Percentiles rank a stretch among this genome's conserved stretches.
phyloP scores from a whole-genome alignment of 345 rosid species.

The Euclidium syriacum region DNA sequence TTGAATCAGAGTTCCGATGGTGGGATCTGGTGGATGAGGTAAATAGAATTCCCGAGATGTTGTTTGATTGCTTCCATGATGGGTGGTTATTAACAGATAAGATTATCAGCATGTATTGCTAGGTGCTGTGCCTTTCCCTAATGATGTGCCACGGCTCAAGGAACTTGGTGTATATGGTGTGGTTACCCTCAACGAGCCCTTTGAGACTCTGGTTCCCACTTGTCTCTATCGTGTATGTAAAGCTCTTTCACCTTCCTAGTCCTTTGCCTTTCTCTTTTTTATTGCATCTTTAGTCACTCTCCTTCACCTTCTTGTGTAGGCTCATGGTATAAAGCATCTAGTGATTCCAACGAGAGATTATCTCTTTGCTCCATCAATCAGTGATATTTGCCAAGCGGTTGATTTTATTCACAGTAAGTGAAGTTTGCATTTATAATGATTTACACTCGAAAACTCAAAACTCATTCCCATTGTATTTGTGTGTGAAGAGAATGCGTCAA shows the following conservation, averaged over 20 bases:
- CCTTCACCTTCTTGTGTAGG: slow-evolving; percentile 34
- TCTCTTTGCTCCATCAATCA: slow-evolving; percentile 64
- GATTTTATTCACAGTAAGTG: slow-evolving; percentile 62
- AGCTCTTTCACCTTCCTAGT: too few species aligned
- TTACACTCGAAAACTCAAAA: too few species aligned
- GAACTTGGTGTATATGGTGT: slow-evolving; percentile 50
- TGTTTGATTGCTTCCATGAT: too few species aligned
- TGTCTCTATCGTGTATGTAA: slow-evolving; percentile 43
- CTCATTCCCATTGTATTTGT: too few species aligned
- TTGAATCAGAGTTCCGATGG: slow-evolving; percentile 65
- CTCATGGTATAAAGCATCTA: slow-evolving; percentile 64
- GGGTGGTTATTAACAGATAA: too few species aligned
- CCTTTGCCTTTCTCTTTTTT: neutral
- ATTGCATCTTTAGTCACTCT: neutral
- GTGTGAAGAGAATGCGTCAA: slow-evolving; percentile 53
- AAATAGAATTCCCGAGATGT: too few species aligned
- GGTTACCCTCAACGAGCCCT: slow-evolving; percentile 50
- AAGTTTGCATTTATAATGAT: too few species aligned
- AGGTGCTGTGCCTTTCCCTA: slow-evolving; percentile 54
- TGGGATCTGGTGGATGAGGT: slow-evolving; percentile 72
- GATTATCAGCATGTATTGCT: slow-evolving; percentile 39
- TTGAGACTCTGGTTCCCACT: slow-evolving; percentile 51
- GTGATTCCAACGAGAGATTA: slow-evolving; percentile 79
- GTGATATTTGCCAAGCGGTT: slow-evolving; percentile 53
- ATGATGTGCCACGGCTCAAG: slow-evolving; percentile 41